Evolutionary conservation across 176 grass and related monocot species (phyloP), one percentile per base, ranked within the genome.

Genomic region (Paspalum notatum): DNA sequence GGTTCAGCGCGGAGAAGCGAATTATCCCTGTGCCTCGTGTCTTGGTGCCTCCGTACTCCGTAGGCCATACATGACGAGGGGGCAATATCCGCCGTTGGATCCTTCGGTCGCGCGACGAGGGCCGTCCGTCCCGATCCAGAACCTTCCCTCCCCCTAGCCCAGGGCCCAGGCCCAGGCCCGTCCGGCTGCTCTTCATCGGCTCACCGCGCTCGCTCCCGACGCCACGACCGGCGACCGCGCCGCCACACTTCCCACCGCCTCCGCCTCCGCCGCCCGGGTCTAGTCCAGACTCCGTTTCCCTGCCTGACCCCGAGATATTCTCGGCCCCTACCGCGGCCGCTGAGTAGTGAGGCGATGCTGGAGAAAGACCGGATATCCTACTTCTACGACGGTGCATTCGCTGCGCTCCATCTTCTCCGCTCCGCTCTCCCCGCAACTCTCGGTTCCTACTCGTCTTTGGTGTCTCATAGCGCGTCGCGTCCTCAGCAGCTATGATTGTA

Each of bases 331-430:
- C 38, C 9, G 65, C 45, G 9, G 25, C 71, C 2, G 68, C 70
- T 10, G 13, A 17, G 67, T 46, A 48, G 55, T 42, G 55, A 43
- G n/a, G 65, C 44, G 64, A 98, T 98, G 95, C 65, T 77, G 80
- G 74, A 91, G 77, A 98, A 93, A 85, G 92, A 98, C 66, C 86
- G 88, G 70, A 98, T 98, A 70, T 85, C 95, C 66, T 98, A 98
- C 71, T 98, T 98, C 90, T 98, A 94, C 84, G 95, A 98, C 79
- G 95, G 95, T 98, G 87, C 62, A 49, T 85, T 66, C 53, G 3
- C 17, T 67, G 54, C n/a, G 55, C 73, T 25, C 71, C 51, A 42
- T 58, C 21, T 66, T 51, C 74, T 56, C 63, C 53, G 46, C 25
- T 18, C 57, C 42, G 11, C 53, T 9, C 14, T 65, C 45, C 20